Percentiles rank a stretch among this genome's conserved stretches.
These are phyloP conservation scores for Botrytis aclada DNA, from an alignment of 2,329 filamentous ascomycete species.

Conservation along the genomic window DNA sequence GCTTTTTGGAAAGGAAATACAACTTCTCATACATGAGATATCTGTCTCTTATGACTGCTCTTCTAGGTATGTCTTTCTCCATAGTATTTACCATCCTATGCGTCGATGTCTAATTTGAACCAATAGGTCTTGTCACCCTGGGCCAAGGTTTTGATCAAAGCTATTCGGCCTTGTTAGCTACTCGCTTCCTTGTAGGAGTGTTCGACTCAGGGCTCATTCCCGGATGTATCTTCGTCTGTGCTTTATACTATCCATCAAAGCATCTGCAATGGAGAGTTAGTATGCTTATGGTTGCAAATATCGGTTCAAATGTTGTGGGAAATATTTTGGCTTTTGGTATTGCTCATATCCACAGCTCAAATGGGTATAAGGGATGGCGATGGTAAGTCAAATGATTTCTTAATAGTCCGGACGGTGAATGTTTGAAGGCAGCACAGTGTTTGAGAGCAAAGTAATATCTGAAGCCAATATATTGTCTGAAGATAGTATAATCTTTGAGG, in stretches of 20 bases:
- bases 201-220: slow-evolving; percentile 49
- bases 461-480: background rate
- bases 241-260: slow-evolving; percentile 48
- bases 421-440: too few relatives aligned
- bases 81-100: background rate
- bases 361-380: slow-evolving; percentile 57
- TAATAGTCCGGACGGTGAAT: background rate
- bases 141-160: slow-evolving; percentile 44
- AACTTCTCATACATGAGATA: slow-evolving; percentile 29
- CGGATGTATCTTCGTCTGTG: slow-evolving; percentile 46
- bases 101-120: background rate
- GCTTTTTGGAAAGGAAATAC: slow-evolving; percentile 27
- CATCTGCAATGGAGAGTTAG: slow-evolving; percentile 49
- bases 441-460: too few relatives aligned
- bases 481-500: too few relatives aligned
- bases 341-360: slow-evolving; percentile 67
- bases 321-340: slow-evolving; percentile 29
- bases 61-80: background rate
- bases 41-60: slow-evolving; percentile 24
- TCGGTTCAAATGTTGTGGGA: slow-evolving; percentile 32
- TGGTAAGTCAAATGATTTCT: slow-evolving; percentile 40
- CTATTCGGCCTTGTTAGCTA: slow-evolving; percentile 71
- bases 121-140: slow-evolving; percentile 30
- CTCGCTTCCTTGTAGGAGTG: slow-evolving; percentile 48
- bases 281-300: slow-evolving; percentile 45